These are phyloP conservation scores for Porphyrellus cyaneotinctus DNA, from an alignment of 768 basidiomycete genomes.

Conservation along the genomic window DNA sequence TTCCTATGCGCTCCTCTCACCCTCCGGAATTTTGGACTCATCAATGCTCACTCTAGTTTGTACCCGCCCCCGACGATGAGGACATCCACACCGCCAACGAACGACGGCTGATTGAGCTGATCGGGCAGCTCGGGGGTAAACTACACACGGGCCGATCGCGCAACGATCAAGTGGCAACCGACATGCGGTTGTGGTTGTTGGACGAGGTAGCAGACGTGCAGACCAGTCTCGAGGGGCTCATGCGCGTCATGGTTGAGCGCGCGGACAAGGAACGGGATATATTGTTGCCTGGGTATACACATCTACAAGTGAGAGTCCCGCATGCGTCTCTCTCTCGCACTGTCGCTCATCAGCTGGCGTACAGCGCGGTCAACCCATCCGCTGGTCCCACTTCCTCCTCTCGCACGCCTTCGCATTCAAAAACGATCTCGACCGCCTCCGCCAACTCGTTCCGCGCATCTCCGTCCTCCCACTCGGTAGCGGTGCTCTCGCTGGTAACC, in stretches of 20 bases:
- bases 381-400: conserved; percentile 96
- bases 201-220: conserved; percentile 69
- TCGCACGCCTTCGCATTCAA: conserved; percentile 93
- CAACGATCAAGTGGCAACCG: conserved; percentile 98
- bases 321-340: neutral
- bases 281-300: conserved; percentile 94
- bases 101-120: conserved; percentile 86
- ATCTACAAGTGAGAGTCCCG: conserved; percentile 69
- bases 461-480: conserved; percentile 92
- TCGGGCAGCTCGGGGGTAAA: conserved; percentile 91
- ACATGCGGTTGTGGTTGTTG: conserved; percentile 95
- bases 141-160: conserved; percentile 95
- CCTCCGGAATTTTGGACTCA: neutral
- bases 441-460: conserved; percentile 81
- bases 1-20: neutral
- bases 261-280: conserved; percentile 92
- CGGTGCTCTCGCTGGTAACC: conserved; percentile 95
- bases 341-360: neutral
- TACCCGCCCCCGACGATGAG: conserved; percentile 81
- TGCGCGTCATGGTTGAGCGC: conserved; percentile 86
- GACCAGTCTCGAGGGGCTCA: conserved; percentile 64
- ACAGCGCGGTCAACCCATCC: conserved; percentile 95
- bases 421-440: conserved; percentile 82
- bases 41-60: conserved; percentile 49
- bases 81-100: conserved; percentile 99